Base-by-base conservation (phyloP, 2,329 filamentous ascomycete species). In the Alternaria sp. region DNA sequence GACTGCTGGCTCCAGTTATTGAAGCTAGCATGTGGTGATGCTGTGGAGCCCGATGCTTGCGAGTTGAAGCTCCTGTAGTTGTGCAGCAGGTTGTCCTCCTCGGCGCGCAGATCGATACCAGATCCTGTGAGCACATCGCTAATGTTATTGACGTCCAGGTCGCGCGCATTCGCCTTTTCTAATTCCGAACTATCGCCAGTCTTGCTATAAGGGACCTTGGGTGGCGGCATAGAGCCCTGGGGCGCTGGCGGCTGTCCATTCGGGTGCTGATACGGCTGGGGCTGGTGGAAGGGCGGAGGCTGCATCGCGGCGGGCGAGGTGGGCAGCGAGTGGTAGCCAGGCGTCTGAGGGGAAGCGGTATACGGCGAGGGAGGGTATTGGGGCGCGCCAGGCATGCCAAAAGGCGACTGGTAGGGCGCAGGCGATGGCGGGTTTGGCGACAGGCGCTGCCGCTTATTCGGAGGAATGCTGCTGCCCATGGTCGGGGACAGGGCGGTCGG, bases 81-180 rank as follows among this genome's bases (percentile, higher is more conserved):
- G 62, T 88, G 89, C 47, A 92, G 90, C 78, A 96, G 85, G 69
- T 89, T 92, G 71, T 93, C 92, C 74, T 96, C 93, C 79, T 97
- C 94, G 68, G 93, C 93, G 62, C 91, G 89, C 50, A 97, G 81
- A 82, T 97, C 92, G 67, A 97, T 93, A 54, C 93, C 93, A 15
- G 93, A 95, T 17, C 91, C 92, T 17, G 90, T 90, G 58, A 97
- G 81, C 54, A 93, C 91, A 81, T 97, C 94, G 68, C 91, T 92
- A 49, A 94, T 86, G 73, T 97, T 93, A 71, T 94, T 93, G 12
- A 84, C 80, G 51, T 83, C 82, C 25, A 86, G 85, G 46, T 88
- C 86, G 68, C 85, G 84, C 61, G 75, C 71, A 63, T 91, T 90
- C 17, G 84, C 84, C 61, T 83, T 84, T 52, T 84, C 82, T 59